Conservation (phyloP, 2,329 filamentous ascomycete species). For the Parascedosporium putredinis region DNA sequence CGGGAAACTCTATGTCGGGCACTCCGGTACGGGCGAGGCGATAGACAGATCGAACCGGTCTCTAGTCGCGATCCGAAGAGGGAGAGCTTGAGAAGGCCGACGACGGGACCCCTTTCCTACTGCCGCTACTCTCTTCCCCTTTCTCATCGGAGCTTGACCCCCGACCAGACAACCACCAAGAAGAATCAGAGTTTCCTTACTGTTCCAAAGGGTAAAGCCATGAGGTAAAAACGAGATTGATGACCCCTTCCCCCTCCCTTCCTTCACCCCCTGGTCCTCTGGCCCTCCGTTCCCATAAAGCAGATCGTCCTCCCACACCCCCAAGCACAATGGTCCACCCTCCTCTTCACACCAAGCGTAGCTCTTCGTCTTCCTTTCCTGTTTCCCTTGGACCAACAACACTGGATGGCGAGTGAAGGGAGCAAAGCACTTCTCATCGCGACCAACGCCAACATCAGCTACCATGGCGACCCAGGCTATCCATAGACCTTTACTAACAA, state of each 20-base stretch:
- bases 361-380: background rate
- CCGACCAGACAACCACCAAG: background rate
- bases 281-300: background rate
- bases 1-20: background rate
- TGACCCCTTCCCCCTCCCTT: background rate
- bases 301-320: background rate
- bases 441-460: background rate
- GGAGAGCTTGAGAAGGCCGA: background rate
- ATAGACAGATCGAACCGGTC: background rate
- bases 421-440: background rate
- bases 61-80: background rate
- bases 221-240: background rate
- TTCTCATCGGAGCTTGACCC: background rate
- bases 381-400: background rate
- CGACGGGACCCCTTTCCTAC: constrained; percentile 1
- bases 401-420: background rate
- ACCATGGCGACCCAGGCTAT: constrained; percentile 4
- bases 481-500: background rate
- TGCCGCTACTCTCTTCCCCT: background rate
- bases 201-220: background rate
- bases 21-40: background rate
- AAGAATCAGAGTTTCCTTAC: background rate
- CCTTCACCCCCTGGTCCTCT: background rate
- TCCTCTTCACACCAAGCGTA: background rate
- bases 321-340: background rate